A percentile compares a stretch with the other conserved stretches of the same genome.
These are phyloP conservation scores for Epichloe elymi DNA, from an alignment of 2,329 filamentous ascomycete species.

Conservation along the genomic window DNA sequence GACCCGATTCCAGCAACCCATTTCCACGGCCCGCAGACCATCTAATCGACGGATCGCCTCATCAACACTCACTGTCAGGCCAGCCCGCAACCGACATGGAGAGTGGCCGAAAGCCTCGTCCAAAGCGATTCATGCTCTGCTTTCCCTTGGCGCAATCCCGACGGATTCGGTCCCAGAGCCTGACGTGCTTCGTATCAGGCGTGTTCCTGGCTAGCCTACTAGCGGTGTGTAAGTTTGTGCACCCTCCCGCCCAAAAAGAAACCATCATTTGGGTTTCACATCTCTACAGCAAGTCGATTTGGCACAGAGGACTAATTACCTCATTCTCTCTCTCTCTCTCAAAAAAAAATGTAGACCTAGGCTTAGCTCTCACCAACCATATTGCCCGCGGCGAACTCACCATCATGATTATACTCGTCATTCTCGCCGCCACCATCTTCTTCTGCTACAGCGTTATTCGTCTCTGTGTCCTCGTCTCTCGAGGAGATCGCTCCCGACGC, in stretches of 20 bases:
- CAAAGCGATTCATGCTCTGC: slow-evolving; percentile 36
- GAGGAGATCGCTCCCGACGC: slow-evolving; percentile 23
- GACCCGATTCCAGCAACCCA: neutral
- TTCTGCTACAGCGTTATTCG: slow-evolving; percentile 70
- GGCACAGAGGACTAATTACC: neutral
- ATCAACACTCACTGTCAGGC: neutral
- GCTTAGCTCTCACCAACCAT: slow-evolving; percentile 52
- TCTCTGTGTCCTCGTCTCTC: slow-evolving; percentile 52
- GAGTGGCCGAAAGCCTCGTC: neutral
- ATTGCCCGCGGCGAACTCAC: slow-evolving; percentile 59
- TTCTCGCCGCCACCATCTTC: slow-evolving; percentile 61
- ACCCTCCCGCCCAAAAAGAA: neutral
- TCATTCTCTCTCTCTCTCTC: neutral
- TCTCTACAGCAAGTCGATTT: neutral
- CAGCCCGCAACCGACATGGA: neutral
- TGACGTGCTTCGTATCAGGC: slow-evolving; percentile 53
- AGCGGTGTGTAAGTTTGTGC: slow-evolving; percentile 46
- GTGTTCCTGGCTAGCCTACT: slow-evolving; percentile 45
- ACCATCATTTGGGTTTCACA: neutral
- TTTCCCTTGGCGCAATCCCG: slow-evolving; percentile 42
- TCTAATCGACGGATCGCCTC: neutral
- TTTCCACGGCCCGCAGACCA: neutral
- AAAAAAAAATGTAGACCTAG: slow-evolving; percentile 47
- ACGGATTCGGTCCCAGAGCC: slow-evolving; percentile 39
- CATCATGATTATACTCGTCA: slow-evolving; percentile 65